Conservation (phyloP, 768 basidiomycete species). For the Pisolithus tinctorius region DNA sequence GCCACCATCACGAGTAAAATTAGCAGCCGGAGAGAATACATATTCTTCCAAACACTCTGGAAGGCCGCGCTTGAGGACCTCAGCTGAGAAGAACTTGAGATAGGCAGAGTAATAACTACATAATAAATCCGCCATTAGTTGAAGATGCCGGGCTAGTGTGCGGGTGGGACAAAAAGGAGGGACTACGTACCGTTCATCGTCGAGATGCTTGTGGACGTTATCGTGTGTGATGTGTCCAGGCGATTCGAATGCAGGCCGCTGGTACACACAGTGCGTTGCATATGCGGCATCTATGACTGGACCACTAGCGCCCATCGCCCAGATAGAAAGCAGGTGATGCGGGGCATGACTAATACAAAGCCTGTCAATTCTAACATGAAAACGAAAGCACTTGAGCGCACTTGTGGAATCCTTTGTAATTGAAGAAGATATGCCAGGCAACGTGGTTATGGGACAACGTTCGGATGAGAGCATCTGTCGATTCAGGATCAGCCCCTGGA, state of each 20-base stretch:
- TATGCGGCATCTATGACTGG: conserved; percentile 34
- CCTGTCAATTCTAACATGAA: not conserved
- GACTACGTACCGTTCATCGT: conserved; percentile 6
- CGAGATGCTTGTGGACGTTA: conserved; percentile 43
- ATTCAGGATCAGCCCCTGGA: conserved; percentile 27
- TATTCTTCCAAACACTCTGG: conserved; percentile 42
- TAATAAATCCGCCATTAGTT: conserved; percentile 9
- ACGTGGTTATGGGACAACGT: conserved; percentile 24
- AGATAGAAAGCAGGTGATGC: conserved; percentile 14
- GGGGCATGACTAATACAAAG: conserved; percentile 6
- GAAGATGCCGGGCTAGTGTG: conserved; percentile 3
- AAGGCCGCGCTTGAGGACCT: conserved; percentile 32
- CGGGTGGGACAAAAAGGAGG: not conserved
- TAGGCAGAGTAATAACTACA: conserved; percentile 49
- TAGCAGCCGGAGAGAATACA: conserved; percentile 38
- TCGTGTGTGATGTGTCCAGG: conserved; percentile 38
- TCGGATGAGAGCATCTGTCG: conserved; percentile 10
- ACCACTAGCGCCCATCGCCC: conserved; percentile 15
- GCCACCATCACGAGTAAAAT: conserved; percentile 26
- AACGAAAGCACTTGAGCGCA: conserved; percentile 7
- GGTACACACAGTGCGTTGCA: conserved; percentile 23
- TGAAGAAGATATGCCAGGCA: conserved; percentile 30
- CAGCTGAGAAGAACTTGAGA: conserved; percentile 42
- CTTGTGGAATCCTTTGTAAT: conserved; percentile 31
- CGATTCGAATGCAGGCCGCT: conserved; percentile 34